Conservation (phyloP, 1,139 yeast genomes). For the Candida sp. region DNA sequence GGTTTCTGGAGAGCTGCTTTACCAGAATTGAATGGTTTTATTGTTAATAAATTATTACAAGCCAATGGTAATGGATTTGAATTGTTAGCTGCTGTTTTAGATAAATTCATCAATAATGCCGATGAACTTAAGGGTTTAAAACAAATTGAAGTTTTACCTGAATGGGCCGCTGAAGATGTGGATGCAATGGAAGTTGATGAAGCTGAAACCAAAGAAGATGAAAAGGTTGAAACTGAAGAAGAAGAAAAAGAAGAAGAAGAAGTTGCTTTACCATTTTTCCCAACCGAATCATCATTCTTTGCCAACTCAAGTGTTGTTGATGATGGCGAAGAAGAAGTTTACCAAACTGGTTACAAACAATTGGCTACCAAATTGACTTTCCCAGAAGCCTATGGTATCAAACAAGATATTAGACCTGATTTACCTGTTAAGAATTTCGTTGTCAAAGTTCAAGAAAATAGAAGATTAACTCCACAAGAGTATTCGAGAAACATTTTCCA, state of each 20-base stretch:
- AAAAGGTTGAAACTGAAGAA: conserved; percentile 13
- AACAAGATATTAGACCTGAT: conserved; percentile 76
- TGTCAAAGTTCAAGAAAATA: conserved; percentile 88
- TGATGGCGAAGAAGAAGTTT: conserved; percentile 34
- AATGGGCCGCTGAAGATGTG: conserved; percentile 35
- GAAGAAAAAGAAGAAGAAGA: conserved; percentile 23
- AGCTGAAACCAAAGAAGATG: conserved; percentile 13
- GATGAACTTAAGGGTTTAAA: conserved; percentile 47
- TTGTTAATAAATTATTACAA: conserved; percentile 76
- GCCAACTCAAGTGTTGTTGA: conserved; percentile 52
- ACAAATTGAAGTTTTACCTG: conserved; percentile 40
- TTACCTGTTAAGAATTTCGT: conserved; percentile 81
- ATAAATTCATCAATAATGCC: conserved; percentile 57
- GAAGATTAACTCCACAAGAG: conserved; percentile 87
- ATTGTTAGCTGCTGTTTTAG: conserved; percentile 77
- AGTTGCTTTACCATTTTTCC: conserved; percentile 46
- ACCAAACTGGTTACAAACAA: conserved; percentile 41
- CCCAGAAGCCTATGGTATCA: conserved; percentile 69
- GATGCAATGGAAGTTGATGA: conserved; percentile 15
- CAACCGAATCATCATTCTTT: conserved; percentile 55
- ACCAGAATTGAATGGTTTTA: conserved; percentile 61
- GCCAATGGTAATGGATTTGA: conserved; percentile 84
- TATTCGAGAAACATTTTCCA: conserved; percentile 97
- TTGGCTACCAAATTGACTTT: conserved; percentile 73
- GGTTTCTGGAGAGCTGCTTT: conserved; percentile 75